Percentiles rank a stretch among this genome's conserved stretches.
Conservation (phyloP, 495 filamentous ascomycete genomes). For the Chaetomium cochliodes region DNA sequence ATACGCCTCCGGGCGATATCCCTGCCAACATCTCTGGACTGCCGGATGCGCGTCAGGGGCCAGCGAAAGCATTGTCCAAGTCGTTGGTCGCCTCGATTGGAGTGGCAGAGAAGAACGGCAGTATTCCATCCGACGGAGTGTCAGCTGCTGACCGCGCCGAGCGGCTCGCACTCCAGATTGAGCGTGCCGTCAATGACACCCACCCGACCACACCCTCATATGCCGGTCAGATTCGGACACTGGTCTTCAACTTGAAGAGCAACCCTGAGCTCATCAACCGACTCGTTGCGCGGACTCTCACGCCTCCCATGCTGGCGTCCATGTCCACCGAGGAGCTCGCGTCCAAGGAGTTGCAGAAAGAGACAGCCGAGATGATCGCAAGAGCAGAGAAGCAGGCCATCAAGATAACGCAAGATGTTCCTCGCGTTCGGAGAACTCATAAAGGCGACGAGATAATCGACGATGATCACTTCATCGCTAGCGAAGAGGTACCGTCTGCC, state of each 20-base stretch:
- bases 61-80: slow-evolving; percentile 46
- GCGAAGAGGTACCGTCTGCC: slow-evolving; percentile 42
- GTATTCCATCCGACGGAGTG: slow-evolving; percentile 40
- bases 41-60: slow-evolving; percentile 43
- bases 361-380: slow-evolving; percentile 68
- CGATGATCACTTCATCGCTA: slow-evolving; percentile 50
- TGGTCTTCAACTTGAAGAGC: slow-evolving; percentile 80
- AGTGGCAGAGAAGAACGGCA: slow-evolving; percentile 45
- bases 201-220: slow-evolving; percentile 46
- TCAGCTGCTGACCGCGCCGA: slow-evolving; percentile 42
- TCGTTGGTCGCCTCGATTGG: slow-evolving; percentile 43
- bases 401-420: slow-evolving; percentile 76
- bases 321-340: slow-evolving; percentile 90
- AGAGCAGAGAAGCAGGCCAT: slow-evolving; percentile 81
- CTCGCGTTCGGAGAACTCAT: slow-evolving; percentile 84
- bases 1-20: slow-evolving; percentile 42
- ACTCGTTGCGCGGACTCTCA: slow-evolving; percentile 66
- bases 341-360: slow-evolving; percentile 80
- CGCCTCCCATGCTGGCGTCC: slow-evolving; percentile 67
- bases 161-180: slow-evolving; percentile 63
- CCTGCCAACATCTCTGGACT: slow-evolving; percentile 43
- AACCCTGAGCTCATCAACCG: slow-evolving; percentile 76
- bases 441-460: slow-evolving; percentile 93
- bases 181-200: slow-evolving; percentile 56
- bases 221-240: slow-evolving; percentile 49